These are phyloP conservation scores for Fusarium compactum DNA, from an alignment of 2,329 filamentous ascomycete genomes.

Conservation along the genomic window DNA sequence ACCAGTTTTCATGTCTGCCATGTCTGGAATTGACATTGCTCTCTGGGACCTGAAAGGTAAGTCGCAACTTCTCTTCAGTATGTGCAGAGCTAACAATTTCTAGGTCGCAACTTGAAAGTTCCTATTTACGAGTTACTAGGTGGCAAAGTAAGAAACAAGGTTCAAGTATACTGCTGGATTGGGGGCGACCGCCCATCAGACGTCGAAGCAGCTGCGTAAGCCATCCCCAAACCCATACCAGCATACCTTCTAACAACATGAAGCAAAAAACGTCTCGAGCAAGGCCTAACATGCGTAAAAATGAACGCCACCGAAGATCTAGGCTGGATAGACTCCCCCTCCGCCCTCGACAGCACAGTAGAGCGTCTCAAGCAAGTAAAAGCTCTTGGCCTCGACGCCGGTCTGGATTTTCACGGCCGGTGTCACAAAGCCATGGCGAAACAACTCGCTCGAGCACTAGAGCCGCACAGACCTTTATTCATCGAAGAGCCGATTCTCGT, in stretches of 20 bases:
- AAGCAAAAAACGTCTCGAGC: constrained; percentile 20
- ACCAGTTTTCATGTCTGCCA: constrained; percentile 82
- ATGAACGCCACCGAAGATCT: constrained; percentile 85
- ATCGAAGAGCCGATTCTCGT: constrained; percentile 80
- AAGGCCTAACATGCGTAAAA: constrained; percentile 74
- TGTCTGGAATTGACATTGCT: constrained; percentile 83
- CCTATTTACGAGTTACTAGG: constrained; percentile 81
- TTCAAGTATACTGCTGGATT: constrained; percentile 83
- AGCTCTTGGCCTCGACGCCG: constrained; percentile 76
- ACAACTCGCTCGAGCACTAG: constrained; percentile 75
- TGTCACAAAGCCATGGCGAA: constrained; percentile 86
- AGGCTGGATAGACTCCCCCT: constrained; percentile 80
- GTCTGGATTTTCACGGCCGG: constrained; percentile 82
- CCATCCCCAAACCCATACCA: constrained; percentile 42
- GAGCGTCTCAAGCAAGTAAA: constrained; percentile 77
- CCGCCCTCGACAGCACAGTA: constrained; percentile 71
- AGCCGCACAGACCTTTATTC: constrained; percentile 77
- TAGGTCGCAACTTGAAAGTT: constrained; percentile 64
- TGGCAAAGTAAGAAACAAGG: constrained; percentile 76
- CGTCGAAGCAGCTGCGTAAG: constrained; percentile 71
- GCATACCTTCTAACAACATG: constrained; percentile 57
- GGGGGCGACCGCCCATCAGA: constrained; percentile 78
- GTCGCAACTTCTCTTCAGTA: rapidly evolving
- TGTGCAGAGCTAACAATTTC: constrained; percentile 13
- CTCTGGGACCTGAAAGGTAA: constrained; percentile 79